These are phyloP conservation scores for Exsudoporus floridanus DNA, from an alignment of 1,284 basidiomycete species.

Conservation along the genomic window DNA sequence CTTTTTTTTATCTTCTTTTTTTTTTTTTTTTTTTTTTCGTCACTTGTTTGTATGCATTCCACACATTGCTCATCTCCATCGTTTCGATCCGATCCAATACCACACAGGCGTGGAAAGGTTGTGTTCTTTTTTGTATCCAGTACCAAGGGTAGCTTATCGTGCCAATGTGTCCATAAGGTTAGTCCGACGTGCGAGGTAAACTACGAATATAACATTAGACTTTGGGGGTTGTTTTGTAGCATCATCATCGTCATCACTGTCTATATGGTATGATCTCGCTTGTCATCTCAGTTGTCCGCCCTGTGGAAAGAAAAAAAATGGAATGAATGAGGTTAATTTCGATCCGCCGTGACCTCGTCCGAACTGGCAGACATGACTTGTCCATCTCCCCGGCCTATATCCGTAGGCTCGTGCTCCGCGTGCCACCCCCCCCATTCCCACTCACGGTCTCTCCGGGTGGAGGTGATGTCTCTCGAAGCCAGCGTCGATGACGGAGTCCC, in stretches of 20 bases:
- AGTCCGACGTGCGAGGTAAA: conserved; percentile 9
- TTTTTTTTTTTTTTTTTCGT: too few species aligned
- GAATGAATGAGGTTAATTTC: neutral
- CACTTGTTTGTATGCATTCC: neutral
- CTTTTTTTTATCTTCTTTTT: too few species aligned
- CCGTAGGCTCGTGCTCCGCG: conserved; percentile 50
- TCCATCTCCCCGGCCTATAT: conserved; percentile 50
- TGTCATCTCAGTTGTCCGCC: neutral
- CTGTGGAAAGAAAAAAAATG: neutral
- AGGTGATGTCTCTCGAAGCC: conserved; percentile 55
- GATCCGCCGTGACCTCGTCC: too few species aligned
- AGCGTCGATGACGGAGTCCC: conserved; percentile 39
- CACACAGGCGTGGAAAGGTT: neutral
- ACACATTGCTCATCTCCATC: too few species aligned
- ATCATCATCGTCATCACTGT: conserved; percentile 17
- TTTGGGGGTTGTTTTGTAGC: conserved; percentile 14
- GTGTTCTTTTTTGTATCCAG: conserved; percentile 11
- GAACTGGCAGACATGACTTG: conserved; percentile 28
- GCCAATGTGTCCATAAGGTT: conserved; percentile 5
- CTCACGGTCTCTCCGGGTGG: conserved; percentile 39
- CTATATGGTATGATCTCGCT: neutral
- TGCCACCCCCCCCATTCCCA: conserved; percentile 35
- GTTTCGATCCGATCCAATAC: conserved; percentile 9
- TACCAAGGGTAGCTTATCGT: conserved; percentile 10
- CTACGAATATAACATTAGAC: neutral